A percentile compares a stretch with the other conserved stretches of the same genome.
These are phyloP conservation scores for Tausonia pullulans DNA, from an alignment of 1,284 basidiomycete species.

Conservation along the genomic window DNA sequence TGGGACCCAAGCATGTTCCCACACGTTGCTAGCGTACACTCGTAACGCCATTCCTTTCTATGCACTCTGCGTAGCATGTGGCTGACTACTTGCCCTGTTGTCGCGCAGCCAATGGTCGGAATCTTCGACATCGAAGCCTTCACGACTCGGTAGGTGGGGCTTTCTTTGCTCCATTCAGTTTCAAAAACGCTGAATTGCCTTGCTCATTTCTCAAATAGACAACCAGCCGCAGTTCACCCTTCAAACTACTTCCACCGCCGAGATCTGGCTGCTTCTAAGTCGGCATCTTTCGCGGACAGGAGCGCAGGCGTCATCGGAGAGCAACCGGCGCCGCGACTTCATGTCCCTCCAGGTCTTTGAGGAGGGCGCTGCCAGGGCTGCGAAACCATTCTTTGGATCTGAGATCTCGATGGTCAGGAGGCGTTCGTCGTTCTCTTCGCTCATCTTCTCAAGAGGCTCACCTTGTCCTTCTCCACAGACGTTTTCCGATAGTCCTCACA, in stretches of 20 bases:
- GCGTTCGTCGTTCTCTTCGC: too few relatives aligned
- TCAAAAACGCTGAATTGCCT: not conserved
- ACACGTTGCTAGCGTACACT: constrained; percentile 49
- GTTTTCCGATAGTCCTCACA: constrained; percentile 67
- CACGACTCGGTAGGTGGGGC: too few relatives aligned
- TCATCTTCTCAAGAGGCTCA: too few relatives aligned
- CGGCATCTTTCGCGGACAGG: constrained; percentile 49
- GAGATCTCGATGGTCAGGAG: too few relatives aligned
- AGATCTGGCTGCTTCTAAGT: constrained; percentile 69
- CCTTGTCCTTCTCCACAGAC: constrained; percentile 10
- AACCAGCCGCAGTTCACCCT: not conserved
- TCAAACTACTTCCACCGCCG: constrained; percentile 15
- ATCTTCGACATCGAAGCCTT: too few relatives aligned
- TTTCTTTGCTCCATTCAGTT: not conserved
- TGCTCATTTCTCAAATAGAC: not conserved
- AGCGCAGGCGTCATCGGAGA: constrained; percentile 22
- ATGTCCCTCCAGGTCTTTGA: constrained; percentile 54
- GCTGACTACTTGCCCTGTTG: too few relatives aligned
- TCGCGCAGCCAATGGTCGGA: too few relatives aligned
- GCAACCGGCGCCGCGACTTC: constrained; percentile 48
- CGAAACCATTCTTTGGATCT: too few relatives aligned
- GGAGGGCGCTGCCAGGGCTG: constrained; percentile 18
- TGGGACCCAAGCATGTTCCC: constrained; percentile 67
- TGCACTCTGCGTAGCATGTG: too few relatives aligned
- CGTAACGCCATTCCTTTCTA: constrained; percentile 38